Base-by-base conservation (phyloP, 1,284 basidiomycete species). In the Leccinum solheimii region DNA sequence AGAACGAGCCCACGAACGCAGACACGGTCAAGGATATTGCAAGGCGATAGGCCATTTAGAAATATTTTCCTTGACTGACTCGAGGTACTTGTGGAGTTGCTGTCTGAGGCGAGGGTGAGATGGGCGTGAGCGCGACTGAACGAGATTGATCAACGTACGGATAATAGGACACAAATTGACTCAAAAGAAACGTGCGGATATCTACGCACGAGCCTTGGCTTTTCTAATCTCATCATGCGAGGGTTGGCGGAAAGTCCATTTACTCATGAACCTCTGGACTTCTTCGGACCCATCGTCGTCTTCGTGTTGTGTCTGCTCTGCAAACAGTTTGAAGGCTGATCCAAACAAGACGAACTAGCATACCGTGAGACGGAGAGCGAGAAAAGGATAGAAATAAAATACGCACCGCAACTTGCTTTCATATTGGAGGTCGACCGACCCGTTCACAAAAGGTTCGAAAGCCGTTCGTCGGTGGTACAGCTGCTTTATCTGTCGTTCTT, bases 1-100 rank as follows among this genome's bases (percentile, higher is more conserved):
- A 87, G 1, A 82, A 81, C 64, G 90, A 83, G 52, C 85, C 83
- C 6, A 81, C 71, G 23, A 82, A 74, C 3, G 87, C 81, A 61
- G 84, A 85, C 1, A 73, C 58, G 54, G 76, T 69, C 13, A 76
- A 40, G 23, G 75, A 65, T 50, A 78, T 59, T 81, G 75, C 30
- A 81, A 68, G 0, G 83, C 70, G 65, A 81, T 80, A 1, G 84
- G 81, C 61, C 80, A 78, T n/a, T 81, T 68, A 9, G 73, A 67
- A 10, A 78, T 65, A 1, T 60, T 56, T 8, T 73, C 70, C 56
- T 75, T 76, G 27, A 79, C 64, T 1, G 66, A 64, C 21, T 72
- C 66, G 1, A 82, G 66, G 56, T 66, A 78, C 38, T 61, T 75
- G 75, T 68, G 83, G 68, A 75, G 79, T 64, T 64, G 75, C 80